Conservation (phyloP, 768 basidiomycete genomes). For the Lactarius deliciosus region DNA sequence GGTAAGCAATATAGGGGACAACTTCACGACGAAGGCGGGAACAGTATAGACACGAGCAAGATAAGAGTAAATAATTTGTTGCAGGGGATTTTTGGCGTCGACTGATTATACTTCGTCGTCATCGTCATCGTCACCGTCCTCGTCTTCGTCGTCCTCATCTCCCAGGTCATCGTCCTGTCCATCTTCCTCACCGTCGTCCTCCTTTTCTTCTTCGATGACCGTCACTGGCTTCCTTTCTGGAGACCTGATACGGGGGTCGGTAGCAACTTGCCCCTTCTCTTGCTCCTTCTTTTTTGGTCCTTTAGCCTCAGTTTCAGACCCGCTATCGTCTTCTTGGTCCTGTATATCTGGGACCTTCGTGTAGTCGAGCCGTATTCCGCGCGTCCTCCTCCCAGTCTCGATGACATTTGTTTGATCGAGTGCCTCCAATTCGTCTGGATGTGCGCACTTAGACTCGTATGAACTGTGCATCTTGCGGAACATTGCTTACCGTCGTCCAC, state of each 20-base stretch:
- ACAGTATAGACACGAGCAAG: not conserved
- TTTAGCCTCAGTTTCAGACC: slow-evolving; percentile 52
- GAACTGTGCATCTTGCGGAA: not conserved
- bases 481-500: slow-evolving; percentile 32
- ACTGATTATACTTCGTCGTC: not conserved
- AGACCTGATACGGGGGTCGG: slow-evolving; percentile 15
- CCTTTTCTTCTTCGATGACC: slow-evolving; percentile 44
- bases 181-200: slow-evolving; percentile 33
- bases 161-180: slow-evolving; percentile 32
- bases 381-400: slow-evolving; percentile 33
- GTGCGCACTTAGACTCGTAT: not conserved
- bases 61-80: not conserved
- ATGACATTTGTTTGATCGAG: slow-evolving; percentile 31
- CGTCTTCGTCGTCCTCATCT: slow-evolving; percentile 35
- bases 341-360: slow-evolving; percentile 34
- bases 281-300: slow-evolving; percentile 40
- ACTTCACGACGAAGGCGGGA: not conserved
- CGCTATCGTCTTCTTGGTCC: slow-evolving; percentile 41
- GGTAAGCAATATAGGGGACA: not conserved
- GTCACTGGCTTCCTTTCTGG: slow-evolving; percentile 38
- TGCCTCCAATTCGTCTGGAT: slow-evolving; percentile 32
- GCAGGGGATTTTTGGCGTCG: not conserved
- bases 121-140: not conserved
- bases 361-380: slow-evolving; percentile 34
- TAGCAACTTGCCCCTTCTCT: slow-evolving; percentile 32